Conservation (phyloP, 345 rosid species). For the Pistacia atlantica region DNA sequence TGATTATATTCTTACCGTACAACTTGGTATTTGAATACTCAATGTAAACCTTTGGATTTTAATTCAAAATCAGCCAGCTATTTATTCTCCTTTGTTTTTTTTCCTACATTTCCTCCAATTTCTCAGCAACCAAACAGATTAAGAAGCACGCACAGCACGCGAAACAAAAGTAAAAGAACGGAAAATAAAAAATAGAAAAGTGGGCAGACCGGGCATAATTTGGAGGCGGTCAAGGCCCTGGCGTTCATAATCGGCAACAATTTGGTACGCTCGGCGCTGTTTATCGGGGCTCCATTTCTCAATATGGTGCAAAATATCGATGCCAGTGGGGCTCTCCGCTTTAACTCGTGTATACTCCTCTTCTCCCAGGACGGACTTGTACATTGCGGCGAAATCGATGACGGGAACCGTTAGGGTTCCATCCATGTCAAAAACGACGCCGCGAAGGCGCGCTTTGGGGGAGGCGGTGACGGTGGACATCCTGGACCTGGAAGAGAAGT, state of each 20-base stretch:
- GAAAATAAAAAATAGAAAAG: not conserved
- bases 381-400: slow-evolving; percentile 91
- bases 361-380: slow-evolving; percentile 80
- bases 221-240: slow-evolving; percentile 81
- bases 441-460: slow-evolving; percentile 52
- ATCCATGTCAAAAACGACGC: slow-evolving; percentile 84
- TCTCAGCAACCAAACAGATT: not conserved
- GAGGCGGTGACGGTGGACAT: slow-evolving; percentile 17
- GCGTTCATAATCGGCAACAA: slow-evolving; percentile 71
- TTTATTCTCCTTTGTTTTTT: too few species aligned
- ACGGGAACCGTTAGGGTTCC: slow-evolving; percentile 91
- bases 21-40: too few species aligned
- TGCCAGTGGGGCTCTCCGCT: slow-evolving; percentile 72
- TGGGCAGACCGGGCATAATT: slow-evolving; percentile 80
- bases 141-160: too few species aligned
- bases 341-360: slow-evolving; percentile 64
- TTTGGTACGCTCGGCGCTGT: slow-evolving; percentile 60
- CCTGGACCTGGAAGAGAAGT: slow-evolving; percentile 27
- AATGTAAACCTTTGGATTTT: too few species aligned
- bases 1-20: not conserved
- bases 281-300: slow-evolving; percentile 68
- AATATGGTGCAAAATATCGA: slow-evolving; percentile 80
- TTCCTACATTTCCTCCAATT: not conserved
- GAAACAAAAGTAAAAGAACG: not conserved
- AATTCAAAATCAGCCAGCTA: too few species aligned